phyloP scores from a whole-genome alignment of 1,284 basidiomycete species.

The Ustilago trichophora region DNA sequence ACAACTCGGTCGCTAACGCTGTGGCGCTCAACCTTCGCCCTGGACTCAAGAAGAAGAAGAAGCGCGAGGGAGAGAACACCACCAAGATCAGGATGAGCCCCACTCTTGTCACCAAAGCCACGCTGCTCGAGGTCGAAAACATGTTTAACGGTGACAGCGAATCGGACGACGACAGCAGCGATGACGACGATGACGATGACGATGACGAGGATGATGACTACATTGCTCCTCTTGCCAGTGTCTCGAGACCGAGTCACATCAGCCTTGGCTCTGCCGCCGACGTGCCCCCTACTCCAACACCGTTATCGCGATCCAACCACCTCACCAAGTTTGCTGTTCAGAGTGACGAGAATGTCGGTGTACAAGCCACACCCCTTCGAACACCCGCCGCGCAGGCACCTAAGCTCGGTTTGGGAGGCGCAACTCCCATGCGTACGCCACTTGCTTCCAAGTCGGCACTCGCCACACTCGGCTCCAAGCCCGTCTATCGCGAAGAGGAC shows the following conservation, averaged over 20 bases:
- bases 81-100: slow-evolving; percentile 42
- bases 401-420: slow-evolving; percentile 20
- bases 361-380: slow-evolving; percentile 37
- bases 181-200: slow-evolving; percentile 41
- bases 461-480: slow-evolving; percentile 19
- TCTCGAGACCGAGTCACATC: slow-evolving; percentile 12
- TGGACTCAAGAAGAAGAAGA: slow-evolving; percentile 41
- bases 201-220: slow-evolving; percentile 40
- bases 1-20: slow-evolving; percentile 46
- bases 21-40: slow-evolving; percentile 48
- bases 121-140: slow-evolving; percentile 56
- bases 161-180: slow-evolving; percentile 37
- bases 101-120: slow-evolving; percentile 59
- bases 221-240: slow-evolving; percentile 26
- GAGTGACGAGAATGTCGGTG: slow-evolving; percentile 51
- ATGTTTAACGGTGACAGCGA: slow-evolving; percentile 63
- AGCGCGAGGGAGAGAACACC: slow-evolving; percentile 35
- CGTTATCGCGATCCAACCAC: slow-evolving; percentile 22
- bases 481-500: slow-evolving; percentile 45
- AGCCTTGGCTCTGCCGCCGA: slow-evolving; percentile 33
- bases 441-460: slow-evolving; percentile 22
- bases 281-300: slow-evolving; percentile 50
- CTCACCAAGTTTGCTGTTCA: slow-evolving; percentile 10
- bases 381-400: slow-evolving; percentile 15
- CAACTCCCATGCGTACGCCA: slow-evolving; percentile 47